Conservation (phyloP, 2,329 filamentous ascomycete species). For the Beauveria rudraprayagi region DNA sequence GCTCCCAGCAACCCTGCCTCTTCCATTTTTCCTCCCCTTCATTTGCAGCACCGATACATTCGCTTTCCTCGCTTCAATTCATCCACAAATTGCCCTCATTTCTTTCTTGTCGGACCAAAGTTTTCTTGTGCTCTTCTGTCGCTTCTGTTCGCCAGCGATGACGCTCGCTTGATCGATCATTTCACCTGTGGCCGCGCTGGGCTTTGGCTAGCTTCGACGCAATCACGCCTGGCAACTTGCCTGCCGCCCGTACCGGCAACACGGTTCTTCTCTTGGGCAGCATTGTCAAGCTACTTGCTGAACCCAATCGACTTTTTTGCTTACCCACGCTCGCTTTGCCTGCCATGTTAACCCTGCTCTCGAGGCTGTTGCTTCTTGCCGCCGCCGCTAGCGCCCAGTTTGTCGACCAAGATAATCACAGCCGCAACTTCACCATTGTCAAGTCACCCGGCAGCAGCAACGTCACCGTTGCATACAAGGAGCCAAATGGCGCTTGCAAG, state of each 20-base stretch:
- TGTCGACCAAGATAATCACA: constrained; percentile 21
- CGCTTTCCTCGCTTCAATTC: neutral
- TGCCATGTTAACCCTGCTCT: constrained; percentile 1
- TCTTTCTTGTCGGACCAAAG: neutral
- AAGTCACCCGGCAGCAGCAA: constrained; percentile 53
- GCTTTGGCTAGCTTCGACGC: neutral
- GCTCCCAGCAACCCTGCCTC: neutral
- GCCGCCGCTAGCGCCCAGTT: constrained; percentile 25
- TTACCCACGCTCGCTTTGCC: neutral
- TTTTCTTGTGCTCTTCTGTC: neutral
- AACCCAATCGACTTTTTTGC: neutral
- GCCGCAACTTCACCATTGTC: constrained; percentile 45
- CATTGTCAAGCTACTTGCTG: too few relatives aligned
- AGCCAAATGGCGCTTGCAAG: constrained; percentile 50
- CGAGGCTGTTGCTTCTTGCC: constrained; percentile 14
- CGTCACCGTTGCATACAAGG: constrained; percentile 62
- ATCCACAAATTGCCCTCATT: neutral
- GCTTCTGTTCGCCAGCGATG: neutral
- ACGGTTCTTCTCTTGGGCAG: neutral
- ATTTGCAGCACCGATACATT: neutral
- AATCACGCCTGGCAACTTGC: neutral
- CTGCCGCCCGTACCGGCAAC: neutral
- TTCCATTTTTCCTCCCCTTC: neutral
- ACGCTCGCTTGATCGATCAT: neutral
- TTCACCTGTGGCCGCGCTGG: neutral